A percentile compares a stretch with the other conserved stretches of the same genome.
Evolutionary conservation across 2,329 filamentous ascomycete species (phyloP).

Genomic region (Chrysoporthe puriensis): DNA sequence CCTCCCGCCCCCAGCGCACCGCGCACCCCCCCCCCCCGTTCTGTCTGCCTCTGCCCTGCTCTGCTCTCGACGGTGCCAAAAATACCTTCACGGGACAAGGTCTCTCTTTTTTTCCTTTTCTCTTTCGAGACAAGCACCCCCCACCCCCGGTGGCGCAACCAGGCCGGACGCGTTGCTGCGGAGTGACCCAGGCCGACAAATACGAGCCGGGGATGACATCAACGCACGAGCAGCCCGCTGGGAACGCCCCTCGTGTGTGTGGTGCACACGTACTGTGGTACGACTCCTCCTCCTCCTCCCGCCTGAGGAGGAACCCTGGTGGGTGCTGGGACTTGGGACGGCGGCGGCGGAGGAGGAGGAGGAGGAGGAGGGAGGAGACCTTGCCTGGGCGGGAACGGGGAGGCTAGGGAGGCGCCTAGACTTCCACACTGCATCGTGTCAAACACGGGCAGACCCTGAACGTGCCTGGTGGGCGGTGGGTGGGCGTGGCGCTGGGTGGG

Average conservation of each 20-base stretch:
- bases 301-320: conserved; percentile 3
- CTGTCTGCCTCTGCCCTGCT: no score
- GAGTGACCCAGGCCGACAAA: not conserved
- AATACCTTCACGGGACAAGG: not conserved
- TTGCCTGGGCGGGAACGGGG: not conserved
- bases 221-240: not conserved
- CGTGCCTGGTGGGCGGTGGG: not conserved
- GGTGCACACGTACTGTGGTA: no score
- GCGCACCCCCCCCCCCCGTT: no score
- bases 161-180: not conserved
- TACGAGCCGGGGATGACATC: not conserved
- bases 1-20: no score
- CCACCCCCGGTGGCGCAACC: not conserved
- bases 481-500: not conserved
- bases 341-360: no score
- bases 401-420: conserved; percentile 17
- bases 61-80: not conserved
- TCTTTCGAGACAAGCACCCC: not conserved
- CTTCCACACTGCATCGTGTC: conserved; percentile 21
- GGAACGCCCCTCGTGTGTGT: not conserved
- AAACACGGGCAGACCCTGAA: conserved; percentile 21
- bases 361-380: conserved; percentile 5
- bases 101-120: not conserved
- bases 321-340: not conserved
- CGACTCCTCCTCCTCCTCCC: no score